These are phyloP conservation scores for Rhinocladiella similis DNA, from an alignment of 2,329 filamentous ascomycete species.

Conservation along the genomic window DNA sequence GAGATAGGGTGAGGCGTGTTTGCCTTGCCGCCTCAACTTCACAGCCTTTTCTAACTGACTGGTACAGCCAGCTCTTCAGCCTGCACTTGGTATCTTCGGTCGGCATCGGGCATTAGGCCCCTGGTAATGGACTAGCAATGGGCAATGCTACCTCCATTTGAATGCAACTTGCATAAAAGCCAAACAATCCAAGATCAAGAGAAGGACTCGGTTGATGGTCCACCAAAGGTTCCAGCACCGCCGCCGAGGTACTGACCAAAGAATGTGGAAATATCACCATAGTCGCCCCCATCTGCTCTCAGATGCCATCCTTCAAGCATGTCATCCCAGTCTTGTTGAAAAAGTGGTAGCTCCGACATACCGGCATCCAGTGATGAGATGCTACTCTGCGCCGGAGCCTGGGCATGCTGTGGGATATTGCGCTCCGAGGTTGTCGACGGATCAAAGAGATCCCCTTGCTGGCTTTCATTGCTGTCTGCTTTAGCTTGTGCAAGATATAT, in stretches of 20 bases:
- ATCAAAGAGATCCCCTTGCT: not conserved
- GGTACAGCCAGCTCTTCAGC: no score
- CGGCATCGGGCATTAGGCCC: no score
- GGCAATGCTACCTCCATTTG: no score
- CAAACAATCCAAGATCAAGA: no score
- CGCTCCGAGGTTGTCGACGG: not conserved
- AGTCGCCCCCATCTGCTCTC: slow-evolving; percentile 17
- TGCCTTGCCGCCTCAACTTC: no score
- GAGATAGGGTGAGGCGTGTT: no score
- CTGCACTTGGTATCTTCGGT: no score
- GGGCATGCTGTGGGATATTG: not conserved
- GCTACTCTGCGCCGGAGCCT: not conserved
- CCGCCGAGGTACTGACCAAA: slow-evolving; percentile 12
- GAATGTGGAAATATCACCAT: slow-evolving; percentile 23
- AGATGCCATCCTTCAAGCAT: slow-evolving; percentile 27
- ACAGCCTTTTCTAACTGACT: no score
- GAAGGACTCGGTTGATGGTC: no score
- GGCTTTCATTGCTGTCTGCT: not conserved
- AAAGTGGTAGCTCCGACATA: slow-evolving; percentile 16
- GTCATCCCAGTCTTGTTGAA: slow-evolving; percentile 24
- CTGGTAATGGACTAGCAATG: no score
- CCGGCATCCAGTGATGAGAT: not conserved
- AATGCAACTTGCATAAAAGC: no score
- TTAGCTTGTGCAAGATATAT: slow-evolving; percentile 10
- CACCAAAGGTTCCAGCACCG: no score